A percentile compares a stretch with the other conserved stretches of the same genome.
Evolutionary conservation across 805 yeast species (phyloP).

Genomic region (Kuraishia hungarica): DNA sequence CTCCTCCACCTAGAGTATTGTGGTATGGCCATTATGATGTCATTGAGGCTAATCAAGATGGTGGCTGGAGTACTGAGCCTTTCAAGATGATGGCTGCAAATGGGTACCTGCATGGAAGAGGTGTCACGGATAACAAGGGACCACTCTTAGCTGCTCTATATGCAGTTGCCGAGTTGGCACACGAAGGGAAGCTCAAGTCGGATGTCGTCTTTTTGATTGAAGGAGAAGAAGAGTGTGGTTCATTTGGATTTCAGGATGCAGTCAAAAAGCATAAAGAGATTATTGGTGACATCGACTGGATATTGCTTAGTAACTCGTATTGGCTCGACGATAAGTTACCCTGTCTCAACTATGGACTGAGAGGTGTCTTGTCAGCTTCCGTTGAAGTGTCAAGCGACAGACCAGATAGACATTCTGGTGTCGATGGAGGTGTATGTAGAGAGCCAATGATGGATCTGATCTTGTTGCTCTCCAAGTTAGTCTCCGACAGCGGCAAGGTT

Average conservation of each 20-base stretch:
- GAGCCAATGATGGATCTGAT: constrained; percentile 89
- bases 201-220: constrained; percentile 83
- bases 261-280: constrained; percentile 39
- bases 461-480: constrained; percentile 57
- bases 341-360: constrained; percentile 85
- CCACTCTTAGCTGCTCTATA: constrained; percentile 82
- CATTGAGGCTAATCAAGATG: constrained; percentile 49
- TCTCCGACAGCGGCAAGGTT: constrained; percentile 46
- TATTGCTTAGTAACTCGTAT: constrained; percentile 80
- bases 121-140: constrained; percentile 92
- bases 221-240: constrained; percentile 95
- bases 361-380: constrained; percentile 85
- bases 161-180: constrained; percentile 69
- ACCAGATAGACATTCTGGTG: constrained; percentile 93
- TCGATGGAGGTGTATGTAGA: constrained; percentile 84
- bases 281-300: constrained; percentile 82
- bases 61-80: constrained; percentile 69
- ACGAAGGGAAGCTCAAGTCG: constrained; percentile 40
- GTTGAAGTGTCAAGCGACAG: constrained; percentile 61
- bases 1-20: constrained; percentile 37
- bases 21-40: constrained; percentile 98
- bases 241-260: constrained; percentile 71
- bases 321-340: constrained; percentile 91
- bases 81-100: constrained; percentile 66
- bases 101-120: constrained; percentile 86